These are phyloP conservation scores for Haplographium delicatum DNA, from an alignment of 495 filamentous ascomycete genomes.

Conservation along the genomic window DNA sequence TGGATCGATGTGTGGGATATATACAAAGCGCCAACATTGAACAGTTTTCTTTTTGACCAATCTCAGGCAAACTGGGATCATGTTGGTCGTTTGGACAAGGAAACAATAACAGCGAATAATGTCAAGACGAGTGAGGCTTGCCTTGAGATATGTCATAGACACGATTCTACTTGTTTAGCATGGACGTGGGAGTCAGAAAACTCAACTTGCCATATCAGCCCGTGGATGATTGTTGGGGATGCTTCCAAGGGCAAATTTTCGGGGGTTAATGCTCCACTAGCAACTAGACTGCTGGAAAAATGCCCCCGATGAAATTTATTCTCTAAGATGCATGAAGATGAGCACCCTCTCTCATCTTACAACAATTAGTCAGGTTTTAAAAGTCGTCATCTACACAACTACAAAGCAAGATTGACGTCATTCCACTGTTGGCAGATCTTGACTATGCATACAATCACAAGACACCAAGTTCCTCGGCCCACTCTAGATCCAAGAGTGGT, in stretches of 20 bases:
- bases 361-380: background rate
- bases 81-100: conserved; percentile 33
- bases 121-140: conserved; percentile 29
- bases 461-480: background rate
- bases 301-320: background rate
- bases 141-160: conserved; percentile 28
- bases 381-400: background rate
- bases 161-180: conserved; percentile 30
- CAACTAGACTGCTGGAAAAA: background rate
- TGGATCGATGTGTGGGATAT: conserved; percentile 38
- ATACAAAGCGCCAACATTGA: conserved; percentile 29
- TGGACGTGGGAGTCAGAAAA: conserved; percentile 37
- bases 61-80: conserved; percentile 33
- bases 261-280: conserved; percentile 24
- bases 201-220: conserved; percentile 30
- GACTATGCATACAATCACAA: background rate
- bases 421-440: background rate
- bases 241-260: conserved; percentile 28
- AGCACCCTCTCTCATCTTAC: background rate
- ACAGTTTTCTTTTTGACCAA: conserved; percentile 25
- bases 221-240: conserved; percentile 41
- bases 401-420: background rate
- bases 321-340: background rate
- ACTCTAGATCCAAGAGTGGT: too few relatives aligned
- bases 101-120: conserved; percentile 26